Evolutionary conservation across 129 eudicot species (phyloP).

Genomic region (Scalesia atractyloides): DNA sequence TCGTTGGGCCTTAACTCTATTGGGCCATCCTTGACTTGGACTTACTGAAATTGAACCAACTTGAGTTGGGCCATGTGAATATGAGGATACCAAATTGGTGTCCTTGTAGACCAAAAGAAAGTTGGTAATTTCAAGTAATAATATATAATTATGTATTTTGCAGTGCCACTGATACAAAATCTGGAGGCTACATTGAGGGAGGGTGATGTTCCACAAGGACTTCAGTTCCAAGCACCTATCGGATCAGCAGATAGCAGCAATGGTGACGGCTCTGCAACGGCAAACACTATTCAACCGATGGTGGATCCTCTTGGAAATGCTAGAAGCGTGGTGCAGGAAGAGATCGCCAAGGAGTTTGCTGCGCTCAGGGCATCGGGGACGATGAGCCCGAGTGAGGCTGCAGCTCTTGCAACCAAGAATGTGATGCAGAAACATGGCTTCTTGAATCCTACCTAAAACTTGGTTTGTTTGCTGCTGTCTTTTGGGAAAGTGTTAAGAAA

Average conservation of each 20-base stretch:
- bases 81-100: too few species aligned
- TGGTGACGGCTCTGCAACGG: constrained; percentile 7
- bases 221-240: constrained; percentile 44
- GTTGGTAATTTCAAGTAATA: background rate
- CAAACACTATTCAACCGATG: constrained; percentile 20
- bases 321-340: constrained; percentile 70
- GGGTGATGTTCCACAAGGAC: constrained; percentile 72
- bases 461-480: constrained; percentile 2
- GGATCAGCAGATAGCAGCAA: constrained; percentile 17
- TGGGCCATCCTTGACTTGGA: too few species aligned
- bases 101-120: too few species aligned
- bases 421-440: constrained; percentile 78
- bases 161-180: constrained; percentile 92
- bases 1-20: too few species aligned
- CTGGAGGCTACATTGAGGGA: constrained; percentile 72
- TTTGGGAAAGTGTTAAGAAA: background rate
- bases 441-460: constrained; percentile 23
- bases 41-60: too few species aligned
- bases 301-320: constrained; percentile 66
- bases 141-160: constrained; percentile 13
- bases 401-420: constrained; percentile 70
- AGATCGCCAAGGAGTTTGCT: constrained; percentile 69
- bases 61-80: too few species aligned
- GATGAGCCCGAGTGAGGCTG: constrained; percentile 80
- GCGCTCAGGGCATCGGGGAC: constrained; percentile 74